Base-by-base conservation (phyloP, 2,329 filamentous ascomycete genomes). In the Colletotrichum orbiculare region DNA sequence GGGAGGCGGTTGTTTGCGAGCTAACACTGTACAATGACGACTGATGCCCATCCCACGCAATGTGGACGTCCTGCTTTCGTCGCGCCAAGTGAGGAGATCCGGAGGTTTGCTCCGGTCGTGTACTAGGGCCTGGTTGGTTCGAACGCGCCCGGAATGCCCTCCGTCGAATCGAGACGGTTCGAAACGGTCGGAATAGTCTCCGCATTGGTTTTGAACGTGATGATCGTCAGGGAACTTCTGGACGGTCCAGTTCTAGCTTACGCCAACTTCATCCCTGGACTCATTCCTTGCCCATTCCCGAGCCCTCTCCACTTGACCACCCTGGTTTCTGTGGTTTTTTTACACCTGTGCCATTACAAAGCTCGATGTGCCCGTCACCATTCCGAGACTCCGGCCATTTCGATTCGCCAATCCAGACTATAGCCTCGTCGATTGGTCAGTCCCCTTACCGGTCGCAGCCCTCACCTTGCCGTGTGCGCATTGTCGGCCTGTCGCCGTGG, bases 21-120 rank as follows among this genome's bases (percentile, higher is more conserved):
- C 52, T 34, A 46, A 43, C 8, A 25, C 47, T 65, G 58, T 56
- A 39, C 52, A 13, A 62, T 65, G 62, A 62, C 62, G 62, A 55
- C 13, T 13, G 10, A 8, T 25, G 17, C 35, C 47, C 47, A 4
- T 52, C 8, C 13, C 8, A 52, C 53, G 34, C 46, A 33, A 41
- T 48, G 6, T 35, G 11, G 0, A 41, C 17, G 41, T 33, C 39
- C 62, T 62, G 62, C 47, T 65, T 65, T 65, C 62, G 37, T 65
- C 41, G 39, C 12, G 42, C 42, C 41, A 53, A 48, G 58, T n/a
- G 41, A 39, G 45, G 50, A 17, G 37, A 1, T 4, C 50, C 52
- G 63, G 63, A 65, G 63, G 2, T 39, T 2, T 42, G 6, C 52
- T 65, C 63, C 63, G 63, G 58, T 1, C 6, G 2, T 0, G 2